Evolutionary conservation across 2,329 filamentous ascomycete genomes (phyloP).

Genomic region (Cryphonectria naterciae): DNA sequence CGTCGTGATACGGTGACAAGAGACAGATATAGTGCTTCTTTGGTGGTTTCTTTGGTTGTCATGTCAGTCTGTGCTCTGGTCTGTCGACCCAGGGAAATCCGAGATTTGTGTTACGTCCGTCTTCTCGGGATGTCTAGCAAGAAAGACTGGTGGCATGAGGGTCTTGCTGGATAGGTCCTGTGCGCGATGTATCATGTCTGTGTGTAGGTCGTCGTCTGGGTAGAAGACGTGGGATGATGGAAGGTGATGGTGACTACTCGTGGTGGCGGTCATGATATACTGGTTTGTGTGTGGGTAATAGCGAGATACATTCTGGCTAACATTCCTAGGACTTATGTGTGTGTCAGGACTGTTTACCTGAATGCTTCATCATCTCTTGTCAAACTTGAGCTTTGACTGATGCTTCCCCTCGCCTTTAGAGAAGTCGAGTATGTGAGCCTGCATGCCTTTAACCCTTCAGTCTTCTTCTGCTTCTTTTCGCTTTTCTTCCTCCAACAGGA

Average conservation of each 20-base stretch:
- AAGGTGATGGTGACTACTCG: neutral
- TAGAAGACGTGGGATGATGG: neutral
- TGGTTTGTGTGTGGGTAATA: neutral
- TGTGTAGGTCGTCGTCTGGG: neutral
- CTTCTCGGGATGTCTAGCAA: neutral
- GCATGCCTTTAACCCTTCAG: neutral
- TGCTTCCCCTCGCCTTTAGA: neutral
- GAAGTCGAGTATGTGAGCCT: neutral
- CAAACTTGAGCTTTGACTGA: neutral
- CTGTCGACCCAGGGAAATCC: neutral
- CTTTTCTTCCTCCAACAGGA: too few relatives aligned
- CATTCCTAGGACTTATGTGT: neutral
- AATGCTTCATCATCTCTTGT: neutral
- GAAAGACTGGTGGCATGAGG: neutral
- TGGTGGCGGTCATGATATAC: neutral
- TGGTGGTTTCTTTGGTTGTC: neutral
- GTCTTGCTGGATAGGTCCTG: neutral
- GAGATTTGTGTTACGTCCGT: neutral
- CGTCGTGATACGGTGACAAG: constrained; percentile 4
- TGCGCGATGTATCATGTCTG: neutral
- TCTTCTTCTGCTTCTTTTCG: neutral
- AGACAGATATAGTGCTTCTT: neutral
- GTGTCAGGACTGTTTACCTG: neutral
- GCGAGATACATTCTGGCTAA: neutral
- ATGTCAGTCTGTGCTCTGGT: neutral